Conservation (phyloP, 2,329 filamentous ascomycete genomes). For the Fusarium fujikuroi region DNA sequence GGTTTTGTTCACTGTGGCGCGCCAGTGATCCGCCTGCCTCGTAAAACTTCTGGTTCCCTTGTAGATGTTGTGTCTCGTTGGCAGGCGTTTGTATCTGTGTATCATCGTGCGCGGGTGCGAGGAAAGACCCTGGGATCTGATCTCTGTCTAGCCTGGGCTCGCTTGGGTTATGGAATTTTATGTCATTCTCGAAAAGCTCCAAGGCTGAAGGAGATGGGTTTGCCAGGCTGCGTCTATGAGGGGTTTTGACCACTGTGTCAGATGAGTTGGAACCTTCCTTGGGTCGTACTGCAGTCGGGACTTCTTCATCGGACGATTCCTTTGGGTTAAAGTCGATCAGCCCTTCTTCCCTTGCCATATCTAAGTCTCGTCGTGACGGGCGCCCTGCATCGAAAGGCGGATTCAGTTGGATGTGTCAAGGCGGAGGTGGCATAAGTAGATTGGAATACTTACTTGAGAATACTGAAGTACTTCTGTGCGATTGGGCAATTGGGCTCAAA, state of each 20-base stretch:
- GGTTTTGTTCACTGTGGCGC: not conserved
- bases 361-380: not conserved
- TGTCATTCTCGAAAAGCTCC: slow-evolving; percentile 49
- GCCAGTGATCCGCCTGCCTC: not conserved
- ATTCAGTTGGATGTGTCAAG: slow-evolving; percentile 15
- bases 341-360: not conserved
- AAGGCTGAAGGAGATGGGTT: slow-evolving; percentile 39
- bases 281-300: not conserved
- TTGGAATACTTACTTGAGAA: slow-evolving; percentile 38
- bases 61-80: slow-evolving; percentile 1
- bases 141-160: not conserved
- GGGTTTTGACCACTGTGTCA: slow-evolving; percentile 53
- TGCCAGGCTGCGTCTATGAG: slow-evolving; percentile 42
- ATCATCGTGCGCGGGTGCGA: not conserved
- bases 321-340: slow-evolving; percentile 15
- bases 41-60: not conserved
- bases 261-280: slow-evolving; percentile 45
- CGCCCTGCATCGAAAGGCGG: slow-evolving; percentile 3
- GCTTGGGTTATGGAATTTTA: slow-evolving; percentile 42
- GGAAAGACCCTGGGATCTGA: not conserved
- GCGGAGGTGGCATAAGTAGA: slow-evolving; percentile 10
- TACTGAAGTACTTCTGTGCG: slow-evolving; percentile 43
- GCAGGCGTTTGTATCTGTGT: not conserved
- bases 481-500: slow-evolving; percentile 62
- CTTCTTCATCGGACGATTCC: not conserved